phyloP scores from a whole-genome alignment of 257 asterid species.

The Ajuga chamaepitys region DNA sequence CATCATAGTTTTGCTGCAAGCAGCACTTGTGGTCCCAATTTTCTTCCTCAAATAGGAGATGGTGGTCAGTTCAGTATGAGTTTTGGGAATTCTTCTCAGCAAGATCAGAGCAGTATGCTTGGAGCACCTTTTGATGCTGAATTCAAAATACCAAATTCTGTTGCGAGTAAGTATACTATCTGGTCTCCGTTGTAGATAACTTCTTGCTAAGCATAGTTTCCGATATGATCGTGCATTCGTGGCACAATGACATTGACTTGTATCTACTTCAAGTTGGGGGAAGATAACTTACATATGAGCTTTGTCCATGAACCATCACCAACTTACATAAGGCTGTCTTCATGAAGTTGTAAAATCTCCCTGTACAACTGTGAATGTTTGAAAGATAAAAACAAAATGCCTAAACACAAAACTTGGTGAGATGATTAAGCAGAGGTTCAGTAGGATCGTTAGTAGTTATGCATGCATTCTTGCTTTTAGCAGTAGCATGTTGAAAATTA shows the following conservation, averaged over 20 bases:
- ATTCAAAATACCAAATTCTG: not conserved
- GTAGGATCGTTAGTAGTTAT: not conserved
- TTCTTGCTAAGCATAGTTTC: not conserved
- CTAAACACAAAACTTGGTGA: not conserved
- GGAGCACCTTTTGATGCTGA: constrained; percentile 18
- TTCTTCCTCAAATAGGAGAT: constrained; percentile 17
- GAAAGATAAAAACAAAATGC: not conserved
- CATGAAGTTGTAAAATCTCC: not conserved
- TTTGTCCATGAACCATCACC: no score
- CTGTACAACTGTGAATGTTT: constrained; percentile 5
- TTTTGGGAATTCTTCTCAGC: constrained; percentile 14
- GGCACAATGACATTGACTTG: not conserved
- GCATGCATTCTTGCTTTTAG: not conserved
- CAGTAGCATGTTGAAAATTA: not conserved
- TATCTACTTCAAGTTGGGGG: not conserved
- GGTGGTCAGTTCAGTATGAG: constrained; percentile 17
- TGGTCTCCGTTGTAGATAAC: not conserved
- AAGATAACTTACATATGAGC: not conserved
- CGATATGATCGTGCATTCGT: not conserved
- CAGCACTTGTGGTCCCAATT: constrained; percentile 5
- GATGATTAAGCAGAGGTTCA: not conserved
- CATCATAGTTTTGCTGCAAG: constrained; percentile 10
- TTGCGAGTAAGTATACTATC: constrained; percentile 20
- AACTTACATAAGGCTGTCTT: no score
- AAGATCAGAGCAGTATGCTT: constrained; percentile 5